These are phyloP conservation scores for Neocucurbitaria cava DNA, from an alignment of 2,329 filamentous ascomycete genomes.

Conservation along the genomic window DNA sequence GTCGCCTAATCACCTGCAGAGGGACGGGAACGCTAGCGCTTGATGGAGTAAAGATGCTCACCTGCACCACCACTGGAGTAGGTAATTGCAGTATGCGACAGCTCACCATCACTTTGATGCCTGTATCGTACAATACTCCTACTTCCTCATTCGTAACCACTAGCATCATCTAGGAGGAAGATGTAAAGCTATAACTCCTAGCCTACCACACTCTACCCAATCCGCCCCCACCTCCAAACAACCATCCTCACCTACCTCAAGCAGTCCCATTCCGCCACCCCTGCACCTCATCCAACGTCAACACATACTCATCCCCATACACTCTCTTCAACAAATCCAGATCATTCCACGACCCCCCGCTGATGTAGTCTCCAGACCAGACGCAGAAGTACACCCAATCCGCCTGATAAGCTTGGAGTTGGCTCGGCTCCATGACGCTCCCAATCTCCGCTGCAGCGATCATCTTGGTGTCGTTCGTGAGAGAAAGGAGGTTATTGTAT, in stretches of 20 bases:
- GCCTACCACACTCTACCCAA: no score
- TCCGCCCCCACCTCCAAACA: no score
- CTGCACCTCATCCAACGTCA: slow-evolving; percentile 38
- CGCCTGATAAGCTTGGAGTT: slow-evolving; percentile 54
- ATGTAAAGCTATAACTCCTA: no score
- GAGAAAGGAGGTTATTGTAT: slow-evolving; percentile 53
- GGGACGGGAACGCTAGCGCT: not conserved
- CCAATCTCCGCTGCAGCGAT: slow-evolving; percentile 58
- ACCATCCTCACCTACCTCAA: not conserved
- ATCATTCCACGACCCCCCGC: slow-evolving; percentile 52
- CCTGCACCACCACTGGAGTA: no score
- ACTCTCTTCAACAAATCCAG: slow-evolving; percentile 51
- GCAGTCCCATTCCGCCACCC: slow-evolving; percentile 22
- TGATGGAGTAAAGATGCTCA: not conserved
- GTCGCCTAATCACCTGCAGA: no score
- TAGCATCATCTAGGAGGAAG: no score
- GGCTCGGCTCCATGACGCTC: slow-evolving; percentile 53
- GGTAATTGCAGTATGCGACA: no score
- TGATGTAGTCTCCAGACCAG: slow-evolving; percentile 56
- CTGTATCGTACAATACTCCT: no score
- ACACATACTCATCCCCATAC: slow-evolving; percentile 34
- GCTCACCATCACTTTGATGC: no score
- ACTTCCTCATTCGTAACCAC: no score
- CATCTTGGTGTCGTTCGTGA: slow-evolving; percentile 57
- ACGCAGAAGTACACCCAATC: slow-evolving; percentile 59